Conservation (phyloP, 2,329 filamentous ascomycete genomes). For the Thielaviopsis musarum region DNA sequence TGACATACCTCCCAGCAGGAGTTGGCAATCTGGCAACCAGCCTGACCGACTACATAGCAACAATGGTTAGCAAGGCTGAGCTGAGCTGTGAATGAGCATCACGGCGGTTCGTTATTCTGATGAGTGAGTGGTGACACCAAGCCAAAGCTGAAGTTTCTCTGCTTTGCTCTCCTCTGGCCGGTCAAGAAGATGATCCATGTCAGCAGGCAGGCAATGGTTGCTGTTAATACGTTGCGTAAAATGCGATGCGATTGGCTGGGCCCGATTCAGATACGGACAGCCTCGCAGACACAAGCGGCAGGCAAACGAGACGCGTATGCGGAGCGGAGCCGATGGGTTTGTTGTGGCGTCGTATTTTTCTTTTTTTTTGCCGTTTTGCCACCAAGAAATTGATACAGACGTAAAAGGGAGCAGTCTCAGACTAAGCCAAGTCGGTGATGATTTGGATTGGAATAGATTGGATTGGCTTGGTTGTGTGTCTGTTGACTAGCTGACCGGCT, state of each 20-base stretch:
- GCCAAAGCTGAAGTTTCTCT: too few relatives aligned
- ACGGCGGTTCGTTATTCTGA: too few relatives aligned
- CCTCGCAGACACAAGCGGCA: not conserved
- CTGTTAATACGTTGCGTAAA: not conserved
- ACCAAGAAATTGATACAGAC: not conserved
- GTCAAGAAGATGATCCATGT: too few relatives aligned
- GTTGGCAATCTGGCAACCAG: conserved; percentile 99
- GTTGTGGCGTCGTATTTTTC: too few relatives aligned
- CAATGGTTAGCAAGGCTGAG: conserved; percentile 1
- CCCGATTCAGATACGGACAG: not conserved
- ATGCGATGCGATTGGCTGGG: not conserved
- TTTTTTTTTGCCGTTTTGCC: not conserved
- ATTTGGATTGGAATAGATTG: not conserved
- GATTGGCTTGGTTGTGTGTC: not conserved
- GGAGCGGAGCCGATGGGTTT: too few relatives aligned
- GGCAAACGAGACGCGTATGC: too few relatives aligned
- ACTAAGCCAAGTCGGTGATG: not conserved
- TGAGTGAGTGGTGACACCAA: too few relatives aligned
- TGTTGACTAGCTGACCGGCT: too few relatives aligned
- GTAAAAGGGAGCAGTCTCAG: not conserved
- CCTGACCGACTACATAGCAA: conserved; percentile 74
- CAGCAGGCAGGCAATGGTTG: too few relatives aligned
- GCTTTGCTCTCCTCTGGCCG: too few relatives aligned
- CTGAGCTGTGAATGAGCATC: too few relatives aligned
- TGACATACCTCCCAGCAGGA: conserved; percentile 97